Evolutionary conservation across 2,329 filamentous ascomycete genomes (phyloP).

Genomic region (Phialophora tarda): DNA sequence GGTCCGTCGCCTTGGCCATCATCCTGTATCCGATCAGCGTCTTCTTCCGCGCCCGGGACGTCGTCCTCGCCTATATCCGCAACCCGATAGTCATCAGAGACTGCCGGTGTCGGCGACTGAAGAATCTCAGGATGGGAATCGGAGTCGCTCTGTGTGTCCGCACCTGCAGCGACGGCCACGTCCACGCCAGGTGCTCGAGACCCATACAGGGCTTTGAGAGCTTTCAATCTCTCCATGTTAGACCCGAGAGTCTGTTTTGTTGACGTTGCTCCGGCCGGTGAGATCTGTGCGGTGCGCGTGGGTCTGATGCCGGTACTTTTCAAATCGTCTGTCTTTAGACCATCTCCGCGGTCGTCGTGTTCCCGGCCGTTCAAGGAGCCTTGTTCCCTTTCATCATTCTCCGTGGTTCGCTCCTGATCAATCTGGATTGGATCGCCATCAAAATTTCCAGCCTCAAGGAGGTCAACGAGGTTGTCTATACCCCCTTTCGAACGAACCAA

Average conservation of each 20-base stretch:
- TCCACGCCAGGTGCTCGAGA: neutral
- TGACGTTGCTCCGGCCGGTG: neutral
- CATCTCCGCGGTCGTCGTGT: neutral
- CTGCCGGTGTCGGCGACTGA: neutral
- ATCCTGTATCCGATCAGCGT: neutral
- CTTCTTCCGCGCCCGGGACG: neutral
- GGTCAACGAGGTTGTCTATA: conserved; percentile 22
- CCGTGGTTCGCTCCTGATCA: neutral
- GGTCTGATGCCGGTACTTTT: neutral
- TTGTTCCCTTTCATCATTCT: neutral
- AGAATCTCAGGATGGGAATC: neutral
- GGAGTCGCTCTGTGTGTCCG: neutral
- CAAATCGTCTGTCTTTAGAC: neutral
- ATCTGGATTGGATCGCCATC: conserved; percentile 7
- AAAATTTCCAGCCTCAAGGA: conserved; percentile 17
- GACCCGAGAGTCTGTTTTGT: neutral
- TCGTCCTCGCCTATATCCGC: neutral
- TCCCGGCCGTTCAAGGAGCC: neutral
- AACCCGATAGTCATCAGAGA: neutral
- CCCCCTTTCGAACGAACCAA: conserved; percentile 26
- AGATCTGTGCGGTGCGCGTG: neutral
- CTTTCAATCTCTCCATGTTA: neutral
- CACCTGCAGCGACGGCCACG: neutral
- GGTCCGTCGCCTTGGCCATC: neutral
- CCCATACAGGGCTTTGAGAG: neutral